phyloP scores from a whole-genome alignment of 2,329 filamentous ascomycete species.

The Thermoascus crustaceus region DNA sequence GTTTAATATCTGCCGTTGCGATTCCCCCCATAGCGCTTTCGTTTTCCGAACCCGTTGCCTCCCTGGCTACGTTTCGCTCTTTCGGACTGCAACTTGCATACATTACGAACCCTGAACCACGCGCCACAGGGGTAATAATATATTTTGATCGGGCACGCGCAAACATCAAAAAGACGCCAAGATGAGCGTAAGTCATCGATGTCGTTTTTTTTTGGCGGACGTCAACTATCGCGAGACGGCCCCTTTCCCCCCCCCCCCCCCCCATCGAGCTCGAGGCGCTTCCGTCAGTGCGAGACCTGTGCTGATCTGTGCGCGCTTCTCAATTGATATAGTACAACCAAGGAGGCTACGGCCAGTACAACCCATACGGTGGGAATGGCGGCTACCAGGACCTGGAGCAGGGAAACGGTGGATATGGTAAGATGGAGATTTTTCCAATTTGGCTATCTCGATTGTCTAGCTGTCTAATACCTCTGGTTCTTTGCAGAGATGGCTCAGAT shows the following conservation, averaged over 20 bases:
- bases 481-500: constrained; percentile 19
- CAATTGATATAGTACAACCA: constrained; percentile 13
- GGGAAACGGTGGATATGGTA: constrained; percentile 31
- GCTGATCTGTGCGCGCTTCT: too few species aligned
- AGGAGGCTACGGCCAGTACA: constrained; percentile 45
- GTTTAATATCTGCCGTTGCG: neutral
- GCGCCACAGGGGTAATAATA: too few species aligned
- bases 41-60: too few species aligned
- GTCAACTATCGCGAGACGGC: too few species aligned
- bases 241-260: too few species aligned
- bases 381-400: constrained; percentile 25
- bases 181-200: constrained; percentile 10
- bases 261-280: too few species aligned
- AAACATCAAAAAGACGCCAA: constrained; percentile 3
- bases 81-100: too few species aligned
- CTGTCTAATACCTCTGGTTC: too few species aligned
- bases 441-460: constrained; percentile 1
- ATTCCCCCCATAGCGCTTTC: neutral
- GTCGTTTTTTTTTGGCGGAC: neutral
- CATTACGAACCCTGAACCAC: too few species aligned
- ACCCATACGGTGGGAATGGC: constrained; percentile 40
- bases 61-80: too few species aligned
- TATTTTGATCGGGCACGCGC: neutral
- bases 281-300: too few species aligned
- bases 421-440: constrained; percentile 8